Conservation (phyloP, 805 yeast species). For the Myxozyma sirexii region DNA sequence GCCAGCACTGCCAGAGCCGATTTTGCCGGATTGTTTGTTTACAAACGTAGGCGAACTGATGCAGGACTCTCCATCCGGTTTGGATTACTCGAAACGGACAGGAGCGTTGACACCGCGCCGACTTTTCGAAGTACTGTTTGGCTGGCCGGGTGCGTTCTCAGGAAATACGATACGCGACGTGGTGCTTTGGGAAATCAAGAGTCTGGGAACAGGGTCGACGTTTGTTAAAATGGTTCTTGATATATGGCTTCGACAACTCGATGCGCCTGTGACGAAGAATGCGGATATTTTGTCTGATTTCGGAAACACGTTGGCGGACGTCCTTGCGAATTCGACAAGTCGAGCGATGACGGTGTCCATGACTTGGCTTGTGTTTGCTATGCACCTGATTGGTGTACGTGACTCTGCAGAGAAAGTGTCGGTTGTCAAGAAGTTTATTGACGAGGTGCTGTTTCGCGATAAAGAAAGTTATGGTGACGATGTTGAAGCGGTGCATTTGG, state of each 20-base stretch:
- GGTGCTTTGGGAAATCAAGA: slow-evolving; percentile 14
- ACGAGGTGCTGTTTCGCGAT: slow-evolving; percentile 23
- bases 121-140: slow-evolving; percentile 20
- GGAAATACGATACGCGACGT: slow-evolving; percentile 9
- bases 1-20: slow-evolving; percentile 28
- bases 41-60: slow-evolving; percentile 26
- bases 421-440: slow-evolving; percentile 20
- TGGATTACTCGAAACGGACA: background rate
- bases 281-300: slow-evolving; percentile 4
- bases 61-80: slow-evolving; percentile 19
- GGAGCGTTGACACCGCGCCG: slow-evolving; percentile 1
- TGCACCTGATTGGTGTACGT: slow-evolving; percentile 15
- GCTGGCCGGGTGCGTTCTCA: slow-evolving; percentile 6
- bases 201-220: background rate
- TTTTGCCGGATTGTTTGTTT: slow-evolving; percentile 32
- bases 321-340: slow-evolving; percentile 13
- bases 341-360: slow-evolving; percentile 32
- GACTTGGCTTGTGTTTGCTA: slow-evolving; percentile 29
- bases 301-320: background rate
- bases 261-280: background rate
- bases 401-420: background rate
- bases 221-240: slow-evolving; percentile 19
- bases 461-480: slow-evolving; percentile 30
- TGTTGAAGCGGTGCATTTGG: slow-evolving; percentile 33
- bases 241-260: slow-evolving; percentile 24